Percentiles rank a stretch among this genome's conserved stretches.
phyloP scores from a whole-genome alignment of 2,329 filamentous ascomycete species.

The Botrytis tulipae region DNA sequence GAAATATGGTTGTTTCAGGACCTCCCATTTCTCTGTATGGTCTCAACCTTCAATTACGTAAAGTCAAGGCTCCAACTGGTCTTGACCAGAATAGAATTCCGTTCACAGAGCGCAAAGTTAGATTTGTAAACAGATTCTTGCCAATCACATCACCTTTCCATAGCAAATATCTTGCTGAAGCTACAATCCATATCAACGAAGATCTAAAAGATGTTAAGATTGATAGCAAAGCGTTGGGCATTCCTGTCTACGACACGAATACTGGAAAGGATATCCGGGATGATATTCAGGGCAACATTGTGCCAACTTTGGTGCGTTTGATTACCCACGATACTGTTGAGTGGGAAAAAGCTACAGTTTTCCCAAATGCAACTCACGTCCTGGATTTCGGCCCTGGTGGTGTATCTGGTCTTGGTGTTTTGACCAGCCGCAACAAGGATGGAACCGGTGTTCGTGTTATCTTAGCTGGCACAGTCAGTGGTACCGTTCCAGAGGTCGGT shows the following conservation, averaged over 20 bases:
- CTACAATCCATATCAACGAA: conserved; percentile 77
- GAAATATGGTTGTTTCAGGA: conserved; percentile 95
- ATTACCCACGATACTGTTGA: conserved; percentile 93
- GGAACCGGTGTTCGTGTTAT: conserved; percentile 96
- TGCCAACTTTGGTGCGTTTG: conserved; percentile 82
- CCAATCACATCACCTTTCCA: conserved; percentile 98
- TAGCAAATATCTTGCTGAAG: conserved; percentile 85
- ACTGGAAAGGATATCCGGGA: conserved; percentile 80
- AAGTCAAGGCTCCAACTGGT: conserved; percentile 96
- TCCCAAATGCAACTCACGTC: conserved; percentile 88
- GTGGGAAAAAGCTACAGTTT: conserved; percentile 93
- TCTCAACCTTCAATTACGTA: conserved; percentile 90
- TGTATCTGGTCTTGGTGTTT: conserved; percentile 89
- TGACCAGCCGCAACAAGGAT: conserved; percentile 99
- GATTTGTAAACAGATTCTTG: conserved; percentile 94
- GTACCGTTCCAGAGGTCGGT: conserved; percentile 84
- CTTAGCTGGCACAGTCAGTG: conserved; percentile 87
- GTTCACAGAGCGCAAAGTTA: conserved; percentile 91
- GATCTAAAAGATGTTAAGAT: conserved; percentile 84
- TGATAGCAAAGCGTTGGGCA: conserved; percentile 68
- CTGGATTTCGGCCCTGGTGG: conserved; percentile 96
- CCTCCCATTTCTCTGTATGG: conserved; percentile 95
- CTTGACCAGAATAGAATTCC: conserved; percentile 93
- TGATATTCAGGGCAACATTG: conserved; percentile 71
- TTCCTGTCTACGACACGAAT: conserved; percentile 87